Evolutionary conservation across 305 asterid genomes (phyloP), one percentile per base, ranked within the genome.

Genomic region (Petunia hybrid): DNA sequence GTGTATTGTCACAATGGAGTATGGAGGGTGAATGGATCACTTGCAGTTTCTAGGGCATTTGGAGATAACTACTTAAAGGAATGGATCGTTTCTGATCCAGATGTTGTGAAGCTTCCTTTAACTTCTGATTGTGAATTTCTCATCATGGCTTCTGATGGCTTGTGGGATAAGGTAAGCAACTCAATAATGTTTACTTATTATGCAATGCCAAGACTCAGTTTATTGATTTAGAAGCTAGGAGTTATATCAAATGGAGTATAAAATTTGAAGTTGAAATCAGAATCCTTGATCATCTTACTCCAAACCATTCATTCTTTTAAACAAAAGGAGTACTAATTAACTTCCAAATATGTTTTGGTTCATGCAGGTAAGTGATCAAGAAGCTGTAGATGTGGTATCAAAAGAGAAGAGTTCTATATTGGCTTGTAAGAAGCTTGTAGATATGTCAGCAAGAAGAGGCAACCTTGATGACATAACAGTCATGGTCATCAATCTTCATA

Each of bases 21-120:
- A 0, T 89, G 88, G 89, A 85, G 92, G 65, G 89, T 89, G 53
- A 89, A 89, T 45, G 92, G 90, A 51, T 80, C 87, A 4, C 87
- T 89, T 73, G 92, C 90, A 35, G 88, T 89, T 36, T 89, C 92
- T 1, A 81, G 90, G 78, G 90, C 92, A 68, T 87, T 89, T 53
- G 92, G 92, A 7, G 89, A 89, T 62, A 39, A 62, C 39, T 83
- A 89, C 88, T 78, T 89, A 41, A 89, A 89, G 77, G 86, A 89
- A 70, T 87, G 84, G 85, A 85, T 89, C 36, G 87, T 86, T 67
- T 87, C 88, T 78, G 92, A 89, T 63, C 92, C 92, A 2, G 88
- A 89, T 3, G 83, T 85, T 61, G 53, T 78, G 39, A 81, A 66
- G 13, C 62, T 86, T 38, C 82, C 87, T 56, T 83, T 87, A 71